Percentiles rank a stretch among this genome's conserved stretches.
Conservation (phyloP, 768 basidiomycete genomes). For the Hygrocybe coccinea region DNA sequence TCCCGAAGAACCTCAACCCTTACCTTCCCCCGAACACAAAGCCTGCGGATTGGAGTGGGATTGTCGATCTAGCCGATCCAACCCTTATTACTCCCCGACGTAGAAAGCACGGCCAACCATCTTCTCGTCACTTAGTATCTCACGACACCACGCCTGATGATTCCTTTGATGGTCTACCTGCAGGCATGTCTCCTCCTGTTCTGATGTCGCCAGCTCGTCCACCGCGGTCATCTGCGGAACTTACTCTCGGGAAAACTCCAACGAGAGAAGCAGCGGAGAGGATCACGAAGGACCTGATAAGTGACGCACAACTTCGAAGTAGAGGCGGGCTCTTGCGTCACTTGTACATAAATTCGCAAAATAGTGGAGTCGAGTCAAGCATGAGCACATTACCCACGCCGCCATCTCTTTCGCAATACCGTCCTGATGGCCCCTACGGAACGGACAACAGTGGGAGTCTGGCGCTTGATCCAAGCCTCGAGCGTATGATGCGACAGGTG, state of each 20-base stretch:
- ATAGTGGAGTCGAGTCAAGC: slow-evolving; percentile 47
- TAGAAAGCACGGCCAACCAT: slow-evolving; percentile 25
- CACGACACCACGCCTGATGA: slow-evolving; percentile 38
- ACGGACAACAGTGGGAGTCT: slow-evolving; percentile 44
- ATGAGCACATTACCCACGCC: slow-evolving; percentile 66
- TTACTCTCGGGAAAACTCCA: slow-evolving; percentile 60
- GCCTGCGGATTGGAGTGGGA: slow-evolving; percentile 61
- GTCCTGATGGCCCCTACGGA: slow-evolving; percentile 38
- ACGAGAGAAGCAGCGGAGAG: slow-evolving; percentile 64
- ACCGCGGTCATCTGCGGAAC: slow-evolving; percentile 44
- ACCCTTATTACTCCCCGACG: slow-evolving; percentile 47
- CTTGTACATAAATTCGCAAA: slow-evolving; percentile 24
- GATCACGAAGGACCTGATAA: slow-evolving; percentile 62
- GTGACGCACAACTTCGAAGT: slow-evolving; percentile 42
- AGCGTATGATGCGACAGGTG: slow-evolving; percentile 65
- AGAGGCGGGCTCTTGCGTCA: slow-evolving; percentile 19
- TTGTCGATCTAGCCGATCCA: slow-evolving; percentile 76
- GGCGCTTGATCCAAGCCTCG: slow-evolving; percentile 53
- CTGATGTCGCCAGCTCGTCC: slow-evolving; percentile 55
- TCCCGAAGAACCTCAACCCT: slow-evolving; percentile 51
- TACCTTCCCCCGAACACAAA: slow-evolving; percentile 51
- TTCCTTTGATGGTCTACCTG: slow-evolving; percentile 49
- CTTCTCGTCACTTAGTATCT: slow-evolving; percentile 9
- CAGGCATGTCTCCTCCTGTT: slow-evolving; percentile 55
- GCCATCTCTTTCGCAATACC: slow-evolving; percentile 68